Evolutionary conservation across 176 grass and related monocot species (phyloP).

Genomic region (Triticum aestivum): IWGSC_CS_RefSeq_v2.1 NC_057801.1:430568184-430568683

Average conservation of each 20-base stretch:
- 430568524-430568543: conserved; percentile 38
- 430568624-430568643: background rate
- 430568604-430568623: background rate
- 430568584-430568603: conserved; percentile 1
- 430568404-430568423: background rate
- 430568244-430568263: background rate
- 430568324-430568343: no score
- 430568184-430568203: background rate
- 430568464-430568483: conserved; percentile 82
- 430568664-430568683: background rate
- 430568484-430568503: conserved; percentile 82
- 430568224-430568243: background rate
- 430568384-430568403: background rate
- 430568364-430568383: no score
- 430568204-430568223: background rate
- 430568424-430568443: background rate
- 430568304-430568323: background rate
- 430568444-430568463: conserved; percentile 72
- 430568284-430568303: background rate
- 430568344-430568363: no score
- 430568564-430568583: background rate
- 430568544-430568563: background rate
- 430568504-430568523: conserved; percentile 52
- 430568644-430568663: background rate
- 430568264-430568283: background rate